Conservation (phyloP, 352 stramenopile genomes). For the Plasmopara viticola region DNA sequence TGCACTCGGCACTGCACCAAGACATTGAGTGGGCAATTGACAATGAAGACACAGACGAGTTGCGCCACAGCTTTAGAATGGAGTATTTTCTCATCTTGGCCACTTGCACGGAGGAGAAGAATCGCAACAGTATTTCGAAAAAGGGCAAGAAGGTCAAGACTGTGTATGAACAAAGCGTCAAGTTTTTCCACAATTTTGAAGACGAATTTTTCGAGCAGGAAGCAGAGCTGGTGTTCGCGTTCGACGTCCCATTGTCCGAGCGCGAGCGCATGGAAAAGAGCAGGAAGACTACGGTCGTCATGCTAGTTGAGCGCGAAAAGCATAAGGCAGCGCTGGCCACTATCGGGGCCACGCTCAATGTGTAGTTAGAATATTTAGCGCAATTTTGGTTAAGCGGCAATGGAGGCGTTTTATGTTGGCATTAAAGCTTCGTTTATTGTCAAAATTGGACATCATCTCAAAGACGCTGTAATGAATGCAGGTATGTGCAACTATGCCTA, state of each 20-base stretch:
- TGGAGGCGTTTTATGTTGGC: no score
- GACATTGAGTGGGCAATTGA: slow-evolving; percentile 82
- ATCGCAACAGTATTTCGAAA: slow-evolving; percentile 25
- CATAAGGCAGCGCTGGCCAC: slow-evolving; percentile 75
- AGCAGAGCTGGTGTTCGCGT: slow-evolving; percentile 58
- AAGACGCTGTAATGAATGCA: no score
- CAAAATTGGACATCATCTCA: no score
- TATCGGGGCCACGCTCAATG: slow-evolving; percentile 80
- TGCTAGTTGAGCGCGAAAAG: slow-evolving; percentile 69
- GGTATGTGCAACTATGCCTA: no score
- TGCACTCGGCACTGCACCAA: slow-evolving; percentile 76
- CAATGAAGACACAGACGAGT: slow-evolving; percentile 58
- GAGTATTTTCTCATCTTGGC: slow-evolving; percentile 81
- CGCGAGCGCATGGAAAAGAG: slow-evolving; percentile 50
- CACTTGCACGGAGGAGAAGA: slow-evolving; percentile 57
- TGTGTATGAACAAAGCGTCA: slow-evolving; percentile 53
- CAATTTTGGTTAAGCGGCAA: no score
- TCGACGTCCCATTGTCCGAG: slow-evolving; percentile 64
- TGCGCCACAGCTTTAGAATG: slow-evolving; percentile 66
- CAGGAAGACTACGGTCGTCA: slow-evolving; percentile 66
- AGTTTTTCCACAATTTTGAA: slow-evolving; percentile 84
- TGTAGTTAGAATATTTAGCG: slow-evolving; percentile 58
- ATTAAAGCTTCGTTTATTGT: no score
- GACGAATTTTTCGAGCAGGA: slow-evolving; percentile 82
- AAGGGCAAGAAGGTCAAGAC: slow-evolving; percentile 76